Base-by-base conservation (phyloP, 768 basidiomycete genomes). In the Coprinopsis sp. region DNA sequence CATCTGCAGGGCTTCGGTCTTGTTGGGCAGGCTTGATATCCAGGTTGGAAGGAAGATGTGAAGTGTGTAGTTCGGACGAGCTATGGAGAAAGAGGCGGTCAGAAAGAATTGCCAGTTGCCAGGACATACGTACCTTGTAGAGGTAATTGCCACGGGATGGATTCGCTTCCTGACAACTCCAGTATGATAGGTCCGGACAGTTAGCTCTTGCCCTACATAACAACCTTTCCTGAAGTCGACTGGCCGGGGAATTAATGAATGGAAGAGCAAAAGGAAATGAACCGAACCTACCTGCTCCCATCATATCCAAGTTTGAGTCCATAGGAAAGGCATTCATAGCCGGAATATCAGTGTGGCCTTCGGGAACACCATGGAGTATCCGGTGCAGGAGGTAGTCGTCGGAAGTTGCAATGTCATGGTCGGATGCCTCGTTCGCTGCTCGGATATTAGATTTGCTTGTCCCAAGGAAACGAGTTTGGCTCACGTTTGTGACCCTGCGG, bases 211-310 rank as follows among this genome's bases (percentile, higher is more conserved):
- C 7, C 96, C 96, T 4, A 98, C 85, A 59, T 97, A 98, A 61
- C 96, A 99, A 2, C 96, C 96, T 68, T 99, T 99, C 47, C 90
- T 74, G 64, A 96, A 97, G 65, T 97, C 92, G 61, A 98, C 94
- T 73, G 34, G 42, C 33, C 44, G 52, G 21, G 51, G 23, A 33
- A 33, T 51, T 37, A 50, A 44, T 36, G 46, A 28, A 48, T 23
- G 47, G 55, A 10, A 29, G 53, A 46, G 42, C 16, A 11, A 44
- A 19, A 37, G 27, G 19, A n/a, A 3, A 21, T 34, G 24, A 11
- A 44, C n/a, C 30, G 22, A n/a, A 73, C 87, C 66, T 57, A 96
- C 94, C 69, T 58, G 82, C 95, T 40, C 93, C 92, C 88, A 97
- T 97, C 33, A 87, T 69, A 61, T 99, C 96, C 55, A 98, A 67